These are phyloP conservation scores for Ulmus americana DNA, from an alignment of 331 rosid genomes.

Conservation along the genomic window DNA sequence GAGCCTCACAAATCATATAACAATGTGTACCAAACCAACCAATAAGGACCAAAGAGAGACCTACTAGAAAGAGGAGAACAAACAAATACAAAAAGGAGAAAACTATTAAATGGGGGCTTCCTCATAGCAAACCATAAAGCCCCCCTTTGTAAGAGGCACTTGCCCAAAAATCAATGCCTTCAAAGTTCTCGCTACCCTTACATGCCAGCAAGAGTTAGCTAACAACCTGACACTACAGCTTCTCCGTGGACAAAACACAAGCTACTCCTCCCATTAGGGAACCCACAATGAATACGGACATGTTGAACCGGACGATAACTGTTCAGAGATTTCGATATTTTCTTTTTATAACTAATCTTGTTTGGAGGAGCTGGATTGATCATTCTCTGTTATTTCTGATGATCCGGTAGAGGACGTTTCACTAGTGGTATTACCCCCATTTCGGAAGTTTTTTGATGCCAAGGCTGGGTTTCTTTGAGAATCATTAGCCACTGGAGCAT, in stretches of 20 bases:
- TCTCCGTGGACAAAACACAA: conserved; percentile 26
- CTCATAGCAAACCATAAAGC: conserved; percentile 28
- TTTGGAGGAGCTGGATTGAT: conserved; percentile 39
- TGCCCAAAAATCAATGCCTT: conserved; percentile 62
- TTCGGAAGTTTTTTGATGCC: conserved; percentile 28
- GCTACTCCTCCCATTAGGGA: conserved; percentile 17
- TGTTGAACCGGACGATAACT: conserved; percentile 28
- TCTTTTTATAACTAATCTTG: conserved; percentile 35
- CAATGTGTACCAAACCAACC: conserved; percentile 9
- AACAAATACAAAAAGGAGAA: conserved; percentile 15
- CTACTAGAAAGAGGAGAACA: conserved; percentile 5
- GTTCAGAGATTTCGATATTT: not conserved
- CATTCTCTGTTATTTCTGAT: conserved; percentile 51
- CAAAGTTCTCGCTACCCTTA: conserved; percentile 28
- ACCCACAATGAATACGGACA: conserved; percentile 26
- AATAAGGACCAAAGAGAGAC: conserved; percentile 12
- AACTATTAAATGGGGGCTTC: conserved; percentile 38
- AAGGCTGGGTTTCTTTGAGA: conserved; percentile 38
- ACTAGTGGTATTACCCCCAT: conserved; percentile 33
- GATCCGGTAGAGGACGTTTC: conserved; percentile 49
- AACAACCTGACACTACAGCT: conserved; percentile 22
- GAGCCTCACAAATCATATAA: not conserved
- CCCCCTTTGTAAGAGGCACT: conserved; percentile 46
- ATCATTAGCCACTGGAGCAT: conserved; percentile 39
- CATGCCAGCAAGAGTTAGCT: conserved; percentile 26